Percentiles rank a stretch among this genome's conserved stretches.
Conservation (phyloP, 2,329 filamentous ascomycete species). For the Claviceps monticola region DNA sequence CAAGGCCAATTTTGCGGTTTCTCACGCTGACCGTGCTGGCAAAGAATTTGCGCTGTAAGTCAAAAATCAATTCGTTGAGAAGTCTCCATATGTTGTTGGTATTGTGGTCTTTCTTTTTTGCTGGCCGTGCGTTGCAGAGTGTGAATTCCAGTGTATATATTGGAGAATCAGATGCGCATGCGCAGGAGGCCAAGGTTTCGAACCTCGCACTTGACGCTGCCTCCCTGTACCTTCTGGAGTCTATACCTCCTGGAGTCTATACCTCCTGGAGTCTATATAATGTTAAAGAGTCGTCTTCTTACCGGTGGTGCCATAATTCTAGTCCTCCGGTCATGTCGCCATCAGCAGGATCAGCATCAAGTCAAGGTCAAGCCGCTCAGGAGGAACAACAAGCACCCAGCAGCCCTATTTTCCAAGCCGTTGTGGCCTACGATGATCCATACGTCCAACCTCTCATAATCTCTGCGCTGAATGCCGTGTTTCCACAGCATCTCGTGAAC, state of each 20-base stretch:
- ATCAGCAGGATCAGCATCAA: conserved; percentile 7
- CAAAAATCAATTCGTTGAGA: neutral
- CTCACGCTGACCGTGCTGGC: conserved; percentile 26
- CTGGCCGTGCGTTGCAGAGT: neutral
- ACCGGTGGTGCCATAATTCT: conserved; percentile 12
- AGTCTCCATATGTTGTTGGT: neutral
- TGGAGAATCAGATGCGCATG: neutral
- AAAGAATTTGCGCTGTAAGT: conserved; percentile 55
- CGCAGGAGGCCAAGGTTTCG: neutral
- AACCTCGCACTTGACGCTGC: conserved; percentile 16
- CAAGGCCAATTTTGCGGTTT: conserved; percentile 82
- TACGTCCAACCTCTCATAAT: conserved; percentile 85
- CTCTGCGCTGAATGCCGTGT: conserved; percentile 48
- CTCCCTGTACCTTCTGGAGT: neutral
- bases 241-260: neutral
- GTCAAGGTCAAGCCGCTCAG: conserved; percentile 9
- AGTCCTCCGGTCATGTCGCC: conserved; percentile 11
- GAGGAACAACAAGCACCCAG: neutral
- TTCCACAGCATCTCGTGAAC: conserved; percentile 41
- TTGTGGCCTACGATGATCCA: conserved; percentile 71
- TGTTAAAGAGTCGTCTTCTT: conserved; percentile 15
- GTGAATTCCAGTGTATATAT: conserved; percentile 9
- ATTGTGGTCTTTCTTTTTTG: neutral
- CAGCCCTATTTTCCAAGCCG: conserved; percentile 35
- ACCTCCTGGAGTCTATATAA: conserved; percentile 15